Conservation (phyloP, 225 moss, liverwort and hornwort species). For the Anthoceros angustus region DNA sequence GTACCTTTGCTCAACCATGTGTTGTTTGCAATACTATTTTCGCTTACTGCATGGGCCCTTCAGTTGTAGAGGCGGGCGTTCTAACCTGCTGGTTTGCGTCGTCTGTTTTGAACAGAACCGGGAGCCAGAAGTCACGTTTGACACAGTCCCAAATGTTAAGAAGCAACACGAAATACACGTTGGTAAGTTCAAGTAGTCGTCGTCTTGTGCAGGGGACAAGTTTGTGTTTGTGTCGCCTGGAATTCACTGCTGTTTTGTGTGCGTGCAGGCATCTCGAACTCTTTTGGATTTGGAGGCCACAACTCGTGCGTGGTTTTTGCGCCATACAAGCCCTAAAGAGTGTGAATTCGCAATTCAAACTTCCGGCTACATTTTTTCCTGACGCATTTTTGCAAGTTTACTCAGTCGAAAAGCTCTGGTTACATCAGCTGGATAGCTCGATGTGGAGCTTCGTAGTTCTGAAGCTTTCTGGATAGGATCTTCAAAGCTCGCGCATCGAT, state of each 20-base stretch:
- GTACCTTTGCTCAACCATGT: background rate
- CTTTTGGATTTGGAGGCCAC: conserved; percentile 80
- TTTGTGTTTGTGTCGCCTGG: background rate
- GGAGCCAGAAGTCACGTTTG: conserved; percentile 72
- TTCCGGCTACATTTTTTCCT: conserved; percentile 14
- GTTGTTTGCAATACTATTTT: background rate
- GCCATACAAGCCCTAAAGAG: conserved; percentile 33
- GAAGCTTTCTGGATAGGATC: no score
- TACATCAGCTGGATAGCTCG: no score
- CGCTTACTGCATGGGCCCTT: no score
- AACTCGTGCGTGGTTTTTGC: conserved; percentile 73
- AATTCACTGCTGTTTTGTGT: conserved; percentile 3
- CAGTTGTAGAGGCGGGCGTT: background rate
- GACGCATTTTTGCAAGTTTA: background rate
- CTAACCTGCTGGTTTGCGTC: background rate
- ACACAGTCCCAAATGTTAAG: conserved; percentile 84
- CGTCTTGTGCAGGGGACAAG: background rate
- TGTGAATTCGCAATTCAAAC: background rate
- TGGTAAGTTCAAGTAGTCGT: conserved; percentile 26
- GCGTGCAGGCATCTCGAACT: conserved; percentile 62
- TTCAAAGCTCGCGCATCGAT: no score
- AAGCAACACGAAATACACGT: conserved; percentile 67
- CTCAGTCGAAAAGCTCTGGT: no score
- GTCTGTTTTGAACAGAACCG: conserved; percentile 33
- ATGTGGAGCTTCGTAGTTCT: no score